Percentiles rank a stretch among this genome's conserved stretches.
Evolutionary conservation across 306 rosid species (phyloP).

Genomic region (Sicyos baderoa): DNA sequence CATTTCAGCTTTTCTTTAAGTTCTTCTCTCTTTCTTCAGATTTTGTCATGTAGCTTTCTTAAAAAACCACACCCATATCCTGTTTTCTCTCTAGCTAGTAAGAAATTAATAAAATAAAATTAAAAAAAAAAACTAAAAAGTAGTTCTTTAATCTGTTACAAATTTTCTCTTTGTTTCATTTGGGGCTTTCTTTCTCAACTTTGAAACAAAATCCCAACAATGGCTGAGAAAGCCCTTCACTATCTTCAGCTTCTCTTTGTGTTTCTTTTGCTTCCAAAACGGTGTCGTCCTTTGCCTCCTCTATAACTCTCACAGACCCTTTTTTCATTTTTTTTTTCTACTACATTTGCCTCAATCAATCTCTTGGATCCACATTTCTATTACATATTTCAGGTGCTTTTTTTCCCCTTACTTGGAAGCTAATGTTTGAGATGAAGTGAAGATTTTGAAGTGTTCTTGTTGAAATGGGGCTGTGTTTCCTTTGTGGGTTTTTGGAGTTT

Average conservation of each 20-base stretch:
- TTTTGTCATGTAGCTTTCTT: slow-evolving; percentile 13
- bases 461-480: background rate
- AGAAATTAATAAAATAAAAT: too few relatives aligned
- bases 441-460: slow-evolving; percentile 9
- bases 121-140: background rate
- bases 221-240: slow-evolving; percentile 56
- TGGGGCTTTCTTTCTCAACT: slow-evolving; percentile 23
- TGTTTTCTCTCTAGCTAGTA: background rate
- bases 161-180: slow-evolving; percentile 9
- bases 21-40: background rate
- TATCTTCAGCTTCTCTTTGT: slow-evolving; percentile 38
- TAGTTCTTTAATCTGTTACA: slow-evolving; percentile 3
- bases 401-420: background rate
- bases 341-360: slow-evolving; percentile 30
- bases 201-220: slow-evolving; percentile 26
- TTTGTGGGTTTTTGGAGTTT: background rate
- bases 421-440: slow-evolving; percentile 20
- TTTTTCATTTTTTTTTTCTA: slow-evolving; percentile 23
- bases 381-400: slow-evolving; percentile 33
- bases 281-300: slow-evolving; percentile 44
- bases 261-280: slow-evolving; percentile 32
- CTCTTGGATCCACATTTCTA: slow-evolving; percentile 38
- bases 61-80: slow-evolving; percentile 15
- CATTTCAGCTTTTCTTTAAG: slow-evolving; percentile 2
- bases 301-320: slow-evolving; percentile 19